Percentiles rank a stretch among this genome's conserved stretches.
Evolutionary conservation across 345 rosid species (phyloP).

Genomic region (Boechera stricta): DNA sequence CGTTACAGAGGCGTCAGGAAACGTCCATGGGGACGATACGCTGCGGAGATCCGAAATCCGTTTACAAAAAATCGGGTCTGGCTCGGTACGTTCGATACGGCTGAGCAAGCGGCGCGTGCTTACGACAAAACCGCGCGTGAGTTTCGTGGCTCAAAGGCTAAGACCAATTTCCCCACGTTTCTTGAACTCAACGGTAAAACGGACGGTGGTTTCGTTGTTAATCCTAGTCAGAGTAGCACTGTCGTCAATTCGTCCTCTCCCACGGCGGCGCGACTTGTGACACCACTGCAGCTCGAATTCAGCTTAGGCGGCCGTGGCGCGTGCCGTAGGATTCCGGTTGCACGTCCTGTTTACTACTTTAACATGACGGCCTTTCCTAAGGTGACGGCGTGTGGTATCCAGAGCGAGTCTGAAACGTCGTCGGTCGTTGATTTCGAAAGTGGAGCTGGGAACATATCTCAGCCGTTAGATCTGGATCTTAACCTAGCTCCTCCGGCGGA

Average conservation of each 20-base stretch:
- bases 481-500: conserved; percentile 66
- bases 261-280: conserved; percentile 49
- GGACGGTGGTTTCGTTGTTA: conserved; percentile 37
- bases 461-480: conserved; percentile 60
- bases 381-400: conserved; percentile 40
- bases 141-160: conserved; percentile 81
- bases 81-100: conserved; percentile 95
- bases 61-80: conserved; percentile 85
- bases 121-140: conserved; percentile 79
- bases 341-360: conserved; percentile 49
- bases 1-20: conserved; percentile 87
- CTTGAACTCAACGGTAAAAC: conserved; percentile 36
- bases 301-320: conserved; percentile 43
- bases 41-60: conserved; percentile 96
- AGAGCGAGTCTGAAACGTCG: conserved; percentile 71
- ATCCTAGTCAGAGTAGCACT: conserved; percentile 82
- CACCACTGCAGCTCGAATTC: conserved; percentile 56
- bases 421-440: conserved; percentile 57
- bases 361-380: conserved; percentile 36
- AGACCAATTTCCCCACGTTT: conserved; percentile 68
- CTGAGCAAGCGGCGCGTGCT: conserved; percentile 91
- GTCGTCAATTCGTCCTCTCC: conserved; percentile 60
- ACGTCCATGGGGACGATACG: conserved; percentile 93
- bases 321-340: conserved; percentile 21
- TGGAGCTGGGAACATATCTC: conserved; percentile 35